Conservation (phyloP, 768 basidiomycete species). For the Xerocomellus amylosporus region DNA sequence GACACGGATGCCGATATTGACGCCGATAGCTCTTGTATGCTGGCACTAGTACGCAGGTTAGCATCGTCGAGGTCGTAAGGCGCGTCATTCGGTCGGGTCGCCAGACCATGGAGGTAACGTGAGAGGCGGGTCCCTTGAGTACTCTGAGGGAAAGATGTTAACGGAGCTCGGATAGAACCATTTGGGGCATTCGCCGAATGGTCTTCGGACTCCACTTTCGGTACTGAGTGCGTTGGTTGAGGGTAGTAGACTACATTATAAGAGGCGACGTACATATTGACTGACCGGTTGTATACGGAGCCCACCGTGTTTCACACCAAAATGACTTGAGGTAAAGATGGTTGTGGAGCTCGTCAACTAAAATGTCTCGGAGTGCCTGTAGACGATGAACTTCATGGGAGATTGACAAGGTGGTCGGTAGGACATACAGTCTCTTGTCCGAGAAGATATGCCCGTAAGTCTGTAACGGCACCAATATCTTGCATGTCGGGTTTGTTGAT, state of each 20-base stretch:
- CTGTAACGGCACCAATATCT: constrained; percentile 92
- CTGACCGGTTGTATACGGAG: constrained; percentile 78
- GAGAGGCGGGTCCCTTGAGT: constrained; percentile 50
- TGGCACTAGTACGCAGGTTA: constrained; percentile 25
- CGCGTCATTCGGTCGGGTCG: constrained; percentile 73
- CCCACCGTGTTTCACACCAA: constrained; percentile 94
- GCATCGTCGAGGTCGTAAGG: constrained; percentile 61
- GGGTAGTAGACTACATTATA: background rate
- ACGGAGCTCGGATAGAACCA: constrained; percentile 24
- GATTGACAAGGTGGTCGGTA: background rate
- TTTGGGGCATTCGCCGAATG: constrained; percentile 34
- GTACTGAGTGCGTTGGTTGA: constrained; percentile 43
- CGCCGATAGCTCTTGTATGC: constrained; percentile 18
- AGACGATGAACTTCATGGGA: constrained; percentile 7
- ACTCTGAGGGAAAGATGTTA: constrained; percentile 38
- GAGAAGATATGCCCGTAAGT: constrained; percentile 78
- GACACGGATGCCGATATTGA: constrained; percentile 24
- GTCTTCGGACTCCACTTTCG: constrained; percentile 62
- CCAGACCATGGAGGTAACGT: constrained; percentile 62
- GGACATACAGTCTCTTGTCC: constrained; percentile 80
- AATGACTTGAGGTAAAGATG: constrained; percentile 97
- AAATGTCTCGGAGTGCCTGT: constrained; percentile 87
- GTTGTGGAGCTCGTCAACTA: constrained; percentile 92
- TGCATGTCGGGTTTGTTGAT: constrained; percentile 91
- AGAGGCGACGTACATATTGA: constrained; percentile 53